A percentile compares a stretch with the other conserved stretches of the same genome.
Evolutionary conservation across 257 asterid species (phyloP).

Genomic region (Fraxinus americana): DNA sequence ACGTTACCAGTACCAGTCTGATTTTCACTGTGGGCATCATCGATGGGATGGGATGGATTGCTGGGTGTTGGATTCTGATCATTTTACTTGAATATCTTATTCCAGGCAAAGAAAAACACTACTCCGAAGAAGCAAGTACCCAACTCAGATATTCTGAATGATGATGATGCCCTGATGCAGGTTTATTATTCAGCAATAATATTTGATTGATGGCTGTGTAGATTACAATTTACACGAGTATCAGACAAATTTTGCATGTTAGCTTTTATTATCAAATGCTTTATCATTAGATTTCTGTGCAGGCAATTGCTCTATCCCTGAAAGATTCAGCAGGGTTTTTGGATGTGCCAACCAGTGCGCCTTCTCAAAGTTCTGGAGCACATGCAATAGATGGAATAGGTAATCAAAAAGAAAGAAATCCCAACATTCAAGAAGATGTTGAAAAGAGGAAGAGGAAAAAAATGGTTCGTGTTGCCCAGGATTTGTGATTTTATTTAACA

Average conservation of each 20-base stretch:
- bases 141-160: slow-evolving; percentile 64
- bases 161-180: slow-evolving; percentile 75
- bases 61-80: slow-evolving; percentile 1
- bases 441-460: slow-evolving; percentile 69
- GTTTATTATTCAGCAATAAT: slow-evolving; percentile 32
- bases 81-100: slow-evolving; percentile 31
- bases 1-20: background rate
- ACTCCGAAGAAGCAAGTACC: slow-evolving; percentile 51
- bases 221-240: slow-evolving; percentile 1
- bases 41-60: slow-evolving; percentile 17
- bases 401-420: slow-evolving; percentile 33
- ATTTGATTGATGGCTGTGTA: slow-evolving; percentile 11
- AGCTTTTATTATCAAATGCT: background rate
- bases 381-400: slow-evolving; percentile 16
- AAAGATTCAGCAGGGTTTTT: slow-evolving; percentile 53
- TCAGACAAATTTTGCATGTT: slow-evolving; percentile 7
- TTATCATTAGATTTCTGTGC: slow-evolving; percentile 25
- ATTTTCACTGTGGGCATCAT: background rate
- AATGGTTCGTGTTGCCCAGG: slow-evolving; percentile 47
- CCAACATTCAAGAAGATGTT: slow-evolving; percentile 35
- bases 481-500: slow-evolving; percentile 25
- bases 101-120: slow-evolving; percentile 51
- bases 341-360: slow-evolving; percentile 26
- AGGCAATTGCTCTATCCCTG: slow-evolving; percentile 92
- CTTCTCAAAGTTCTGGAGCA: slow-evolving; percentile 29